Evolutionary conservation across 2,329 filamentous ascomycete genomes (phyloP).

Genomic region (Alternaria sp.): DNA sequence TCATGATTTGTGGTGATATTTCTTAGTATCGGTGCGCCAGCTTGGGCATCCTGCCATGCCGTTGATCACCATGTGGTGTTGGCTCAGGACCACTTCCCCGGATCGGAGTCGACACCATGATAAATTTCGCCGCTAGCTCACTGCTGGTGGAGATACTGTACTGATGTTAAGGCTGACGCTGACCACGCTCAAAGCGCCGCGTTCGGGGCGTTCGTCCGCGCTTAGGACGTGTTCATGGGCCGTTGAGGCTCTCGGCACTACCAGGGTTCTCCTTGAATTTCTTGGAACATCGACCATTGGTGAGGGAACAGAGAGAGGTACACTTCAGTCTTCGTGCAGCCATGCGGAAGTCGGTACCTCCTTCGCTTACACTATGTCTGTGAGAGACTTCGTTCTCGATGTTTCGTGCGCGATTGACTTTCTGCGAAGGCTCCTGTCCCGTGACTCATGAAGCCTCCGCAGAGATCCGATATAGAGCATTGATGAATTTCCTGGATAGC

Average conservation of each 20-base stretch:
- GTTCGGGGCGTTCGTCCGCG: not conserved
- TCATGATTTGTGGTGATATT: not conserved
- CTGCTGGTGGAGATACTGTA: not conserved
- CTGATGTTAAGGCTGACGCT: not conserved
- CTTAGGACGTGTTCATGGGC: not conserved
- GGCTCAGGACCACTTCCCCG: not conserved
- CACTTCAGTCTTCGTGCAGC: not conserved
- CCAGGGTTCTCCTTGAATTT: not conserved
- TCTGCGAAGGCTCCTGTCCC: not conserved
- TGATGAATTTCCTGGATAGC: not conserved
- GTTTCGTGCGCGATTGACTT: not conserved
- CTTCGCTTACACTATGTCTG: not conserved
- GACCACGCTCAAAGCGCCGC: not conserved
- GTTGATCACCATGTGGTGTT: not conserved
- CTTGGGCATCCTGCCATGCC: not conserved
- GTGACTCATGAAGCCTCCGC: not conserved
- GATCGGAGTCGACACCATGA: not conserved
- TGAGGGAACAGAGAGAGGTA: not conserved
- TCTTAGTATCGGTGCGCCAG: not conserved
- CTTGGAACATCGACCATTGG: not conserved
- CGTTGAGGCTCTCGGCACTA: not conserved
- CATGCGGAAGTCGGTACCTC: not conserved
- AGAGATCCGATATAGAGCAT: not conserved
- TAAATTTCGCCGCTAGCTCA: not conserved
- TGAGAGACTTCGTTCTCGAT: not conserved